Base-by-base conservation (phyloP, 1,284 basidiomycete genomes). In the Rhodotorula sp. region DNA sequence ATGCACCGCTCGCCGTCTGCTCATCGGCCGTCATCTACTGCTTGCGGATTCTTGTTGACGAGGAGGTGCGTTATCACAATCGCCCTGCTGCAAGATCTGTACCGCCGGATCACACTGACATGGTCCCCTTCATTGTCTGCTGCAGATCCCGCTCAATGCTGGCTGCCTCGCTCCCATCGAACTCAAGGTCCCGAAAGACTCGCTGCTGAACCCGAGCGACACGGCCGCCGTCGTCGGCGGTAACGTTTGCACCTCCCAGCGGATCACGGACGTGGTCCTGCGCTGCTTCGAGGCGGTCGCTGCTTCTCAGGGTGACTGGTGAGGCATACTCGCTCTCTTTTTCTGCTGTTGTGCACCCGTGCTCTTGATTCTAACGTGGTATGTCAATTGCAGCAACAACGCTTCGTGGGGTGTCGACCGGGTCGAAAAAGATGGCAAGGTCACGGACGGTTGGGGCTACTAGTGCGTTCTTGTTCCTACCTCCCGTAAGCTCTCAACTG, bases 11-110 rank as follows among this genome's bases (percentile, higher is more conserved):
- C 55, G 89, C 90, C 4, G 94, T 98, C 54, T 90, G 91, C 2
- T 91, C 94, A 80, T 91, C 91, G 2, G 93, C 95, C 1, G 89
- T 97, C 71, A 95, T 98, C 76, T 99, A 98, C 81, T 84, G 92
- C 81, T 89, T 98, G 84, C 87, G 95, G 37, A 86, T 91, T n/a
- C 94, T 99, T 89, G 85, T 96, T 37, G 89, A 91, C 75, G 82
- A 88, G 46, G 94, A 96, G 53, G 53, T 54, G 53, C 26, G 53
- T 26, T 26, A 17, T 51, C 51, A 24, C 12, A 26, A 18, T 26
- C n/a, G 4, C 51, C 51, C 26, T 14, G 15, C 24, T n/a, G n/a
- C n/a, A 53, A 53, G 3, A 7, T 26, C 51, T 20, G 15, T 26
- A 22, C 18, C n/a, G n/a, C n/a, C n/a, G n/a, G n/a, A n/a, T n/a